A percentile compares a stretch with the other conserved stretches of the same genome.
Conservation (phyloP, 2,329 filamentous ascomycete genomes). For the Leptographium flavum region DNA sequence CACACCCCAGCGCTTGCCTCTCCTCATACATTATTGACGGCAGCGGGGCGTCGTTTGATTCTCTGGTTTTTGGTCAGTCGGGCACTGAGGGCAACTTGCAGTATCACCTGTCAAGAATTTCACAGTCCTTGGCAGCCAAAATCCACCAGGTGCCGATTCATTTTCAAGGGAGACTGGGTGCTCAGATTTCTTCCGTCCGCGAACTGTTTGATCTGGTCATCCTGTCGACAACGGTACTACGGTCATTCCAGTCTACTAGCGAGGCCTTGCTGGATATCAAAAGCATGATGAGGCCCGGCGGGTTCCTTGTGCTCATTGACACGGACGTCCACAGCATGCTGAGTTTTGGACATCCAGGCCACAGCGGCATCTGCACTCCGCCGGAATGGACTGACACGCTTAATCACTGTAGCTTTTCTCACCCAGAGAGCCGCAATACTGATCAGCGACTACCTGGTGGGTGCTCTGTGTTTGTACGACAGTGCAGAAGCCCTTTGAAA, state of each 20-base stretch:
- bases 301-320: constrained; percentile 18
- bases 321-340: constrained; percentile 5
- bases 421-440: constrained; percentile 15
- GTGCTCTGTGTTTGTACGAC: constrained; percentile 18
- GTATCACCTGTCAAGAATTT: constrained; percentile 3
- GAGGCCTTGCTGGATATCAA: constrained; percentile 9
- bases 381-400: constrained; percentile 21
- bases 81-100: constrained; percentile 11
- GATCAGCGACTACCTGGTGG: constrained; percentile 19
- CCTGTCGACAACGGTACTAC: constrained; percentile 13
- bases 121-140: background rate
- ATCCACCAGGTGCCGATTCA: background rate
- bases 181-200: background rate
- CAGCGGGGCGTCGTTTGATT: constrained; percentile 17
- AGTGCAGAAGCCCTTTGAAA: constrained; percentile 17
- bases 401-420: constrained; percentile 19
- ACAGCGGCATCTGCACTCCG: constrained; percentile 10
- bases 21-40: constrained; percentile 18
- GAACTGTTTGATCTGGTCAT: constrained; percentile 15
- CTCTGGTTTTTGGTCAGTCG: constrained; percentile 15
- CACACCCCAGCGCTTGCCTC: constrained; percentile 17
- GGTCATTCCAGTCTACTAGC: background rate
- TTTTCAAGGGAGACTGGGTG: background rate
- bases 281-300: constrained; percentile 16
- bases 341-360: background rate